Percentiles rank a stretch among this genome's conserved stretches.
Evolutionary conservation across 2,329 filamentous ascomycete species (phyloP).

Genomic region (Alternaria incomplexa): DNA sequence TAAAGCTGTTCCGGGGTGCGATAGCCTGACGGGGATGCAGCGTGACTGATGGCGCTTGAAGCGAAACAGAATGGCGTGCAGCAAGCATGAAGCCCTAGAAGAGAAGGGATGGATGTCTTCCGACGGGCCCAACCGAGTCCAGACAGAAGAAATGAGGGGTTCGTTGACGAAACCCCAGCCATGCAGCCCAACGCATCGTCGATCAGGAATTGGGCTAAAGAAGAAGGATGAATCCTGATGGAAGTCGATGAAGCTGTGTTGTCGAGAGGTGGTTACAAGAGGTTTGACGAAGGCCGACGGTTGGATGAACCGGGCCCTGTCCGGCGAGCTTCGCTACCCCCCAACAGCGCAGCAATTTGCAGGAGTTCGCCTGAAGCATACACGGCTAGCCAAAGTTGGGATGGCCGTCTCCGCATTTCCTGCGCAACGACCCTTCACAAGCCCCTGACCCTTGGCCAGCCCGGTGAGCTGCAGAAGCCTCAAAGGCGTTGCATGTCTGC

Average conservation of each 20-base stretch:
- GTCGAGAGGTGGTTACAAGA: constrained; percentile 35
- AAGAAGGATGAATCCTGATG: constrained; percentile 13
- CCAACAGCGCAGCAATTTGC: constrained; percentile 47
- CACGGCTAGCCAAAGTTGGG: constrained; percentile 47
- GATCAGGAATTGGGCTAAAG: constrained; percentile 28
- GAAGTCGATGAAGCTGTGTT: constrained; percentile 28
- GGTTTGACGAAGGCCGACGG: constrained; percentile 36
- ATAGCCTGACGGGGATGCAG: constrained; percentile 30
- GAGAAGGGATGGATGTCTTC: constrained; percentile 22
- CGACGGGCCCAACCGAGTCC: constrained; percentile 36
- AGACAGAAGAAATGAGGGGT: constrained; percentile 37
- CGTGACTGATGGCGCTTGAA: constrained; percentile 39
- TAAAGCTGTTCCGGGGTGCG: constrained; percentile 23
- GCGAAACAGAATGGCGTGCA: constrained; percentile 48
- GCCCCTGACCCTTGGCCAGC: constrained; percentile 49
- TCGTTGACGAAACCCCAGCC: constrained; percentile 23
- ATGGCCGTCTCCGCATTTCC: constrained; percentile 50
- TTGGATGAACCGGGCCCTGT: constrained; percentile 40
- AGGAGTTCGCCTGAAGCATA: constrained; percentile 48
- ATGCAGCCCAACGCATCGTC: constrained; percentile 19
- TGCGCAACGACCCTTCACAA: constrained; percentile 47
- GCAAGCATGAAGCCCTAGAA: constrained; percentile 37
- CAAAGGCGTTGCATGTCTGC: constrained; percentile 49
- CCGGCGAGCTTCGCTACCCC: constrained; percentile 39
- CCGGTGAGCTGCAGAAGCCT: constrained; percentile 49